Evolutionary conservation across 495 filamentous ascomycete genomes (phyloP), one percentile per base, ranked within the genome.

Genomic region (Penicillium ochrochloron): DNA sequence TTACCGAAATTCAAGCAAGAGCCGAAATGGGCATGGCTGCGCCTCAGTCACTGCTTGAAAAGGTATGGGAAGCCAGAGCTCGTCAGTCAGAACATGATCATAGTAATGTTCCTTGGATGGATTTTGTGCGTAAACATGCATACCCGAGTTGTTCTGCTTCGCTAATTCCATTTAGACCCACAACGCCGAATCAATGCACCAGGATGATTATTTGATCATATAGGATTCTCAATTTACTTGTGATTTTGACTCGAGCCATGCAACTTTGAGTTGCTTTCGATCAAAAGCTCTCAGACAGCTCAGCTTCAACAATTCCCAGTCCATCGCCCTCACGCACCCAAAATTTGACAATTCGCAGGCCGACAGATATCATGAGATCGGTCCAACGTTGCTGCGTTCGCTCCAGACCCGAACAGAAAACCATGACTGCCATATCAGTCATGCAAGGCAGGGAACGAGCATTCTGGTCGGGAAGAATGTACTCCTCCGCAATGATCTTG

Each of bases 401-500:
- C 63, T 82, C 80, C 35, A 72, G 68, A 0, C 76, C 76, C 2
- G 73, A 71, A 3, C 76, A 71, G 34, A 70, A 71, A 0, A 72
- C 62, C 73, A 82, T 82, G 63, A 83, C 79, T 4, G 62, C 69
- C 9, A 84, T 52, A 63, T 82, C 82, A 2, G 76, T 58, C 34
- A 70, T 65, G 6, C 69, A 60, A 25, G 55, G 48, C 9, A 67
- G 35, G 0, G 37, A 50, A 0, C 39, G 48, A 2, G 65, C 65
- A 17, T 65, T 65, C n/a, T 34, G 39, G 25, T 76, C 67, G 10
- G 79, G 76, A 6, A 80, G 35, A 17, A 82, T 71, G 67, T 39
- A 69, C 60, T 68, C 79, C 15, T 82, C 70, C 12, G 80, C 61
- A 9, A 83, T 63, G 2, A 83, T 58, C 62, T 76, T 81, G 1